phyloP scores from a whole-genome alignment of 345 rosid genomes.

The Geranium brycei region DNA sequence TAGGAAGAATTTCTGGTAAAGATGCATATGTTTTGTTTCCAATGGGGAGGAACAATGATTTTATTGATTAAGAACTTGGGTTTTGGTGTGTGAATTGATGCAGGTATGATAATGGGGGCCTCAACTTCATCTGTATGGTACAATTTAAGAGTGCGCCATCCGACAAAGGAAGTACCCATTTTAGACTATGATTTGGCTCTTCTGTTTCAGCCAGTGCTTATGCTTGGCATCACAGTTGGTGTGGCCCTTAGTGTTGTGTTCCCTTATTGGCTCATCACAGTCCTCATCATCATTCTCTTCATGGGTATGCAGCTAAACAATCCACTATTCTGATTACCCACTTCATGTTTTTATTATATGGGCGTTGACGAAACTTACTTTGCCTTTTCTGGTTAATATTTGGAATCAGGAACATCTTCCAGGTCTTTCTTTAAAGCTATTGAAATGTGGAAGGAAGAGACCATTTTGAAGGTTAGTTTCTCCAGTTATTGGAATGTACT shows the following conservation, averaged over 20 bases:
- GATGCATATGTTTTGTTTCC: too few species aligned
- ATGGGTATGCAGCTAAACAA: conserved; percentile 24
- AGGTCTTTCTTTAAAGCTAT: conserved; percentile 68
- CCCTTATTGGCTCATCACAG: conserved; percentile 92
- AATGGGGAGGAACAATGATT: too few species aligned
- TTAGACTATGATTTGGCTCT: conserved; percentile 83
- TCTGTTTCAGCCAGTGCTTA: conserved; percentile 85
- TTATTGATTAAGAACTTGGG: background rate
- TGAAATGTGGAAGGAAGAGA: conserved; percentile 90
- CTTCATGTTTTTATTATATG: too few species aligned
- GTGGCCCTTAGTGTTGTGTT: conserved; percentile 84
- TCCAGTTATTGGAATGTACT: too few species aligned
- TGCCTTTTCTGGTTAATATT: background rate
- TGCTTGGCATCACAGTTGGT: conserved; percentile 85
- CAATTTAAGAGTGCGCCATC: conserved; percentile 74
- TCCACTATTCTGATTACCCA: background rate
- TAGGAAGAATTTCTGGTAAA: background rate
- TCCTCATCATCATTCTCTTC: conserved; percentile 79
- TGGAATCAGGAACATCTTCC: conserved; percentile 50
- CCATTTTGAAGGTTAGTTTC: conserved; percentile 44
- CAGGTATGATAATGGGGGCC: conserved; percentile 99
- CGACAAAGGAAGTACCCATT: conserved; percentile 76
- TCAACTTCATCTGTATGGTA: conserved; percentile 91
- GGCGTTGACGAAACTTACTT: background rate
- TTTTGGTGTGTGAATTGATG: conserved; percentile 9